These are phyloP conservation scores for Zygosaccharomyces pseudobailii DNA, from an alignment of 1,139 yeast species.

Conservation along the genomic window DNA sequence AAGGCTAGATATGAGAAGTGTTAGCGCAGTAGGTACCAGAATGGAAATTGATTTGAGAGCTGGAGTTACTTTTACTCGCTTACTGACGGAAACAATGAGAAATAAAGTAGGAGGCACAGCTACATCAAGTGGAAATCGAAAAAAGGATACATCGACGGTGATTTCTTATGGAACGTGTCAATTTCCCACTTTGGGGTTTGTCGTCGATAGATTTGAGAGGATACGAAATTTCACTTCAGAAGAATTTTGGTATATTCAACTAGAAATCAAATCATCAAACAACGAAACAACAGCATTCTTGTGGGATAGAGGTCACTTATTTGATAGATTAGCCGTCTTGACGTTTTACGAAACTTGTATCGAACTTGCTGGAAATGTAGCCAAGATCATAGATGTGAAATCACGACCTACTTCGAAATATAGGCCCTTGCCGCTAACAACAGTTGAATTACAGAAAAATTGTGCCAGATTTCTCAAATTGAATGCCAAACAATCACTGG, in stretches of 20 bases:
- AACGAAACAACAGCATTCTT: slow-evolving; percentile 34
- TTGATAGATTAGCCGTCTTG: slow-evolving; percentile 64
- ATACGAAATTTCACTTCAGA: slow-evolving; percentile 70
- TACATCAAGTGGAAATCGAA: slow-evolving; percentile 8
- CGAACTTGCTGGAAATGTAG: slow-evolving; percentile 40
- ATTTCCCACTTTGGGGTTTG: slow-evolving; percentile 94
- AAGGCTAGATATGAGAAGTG: slow-evolving; percentile 60
- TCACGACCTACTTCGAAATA: slow-evolving; percentile 68
- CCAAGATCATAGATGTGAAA: slow-evolving; percentile 47
- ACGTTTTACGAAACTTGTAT: slow-evolving; percentile 66
- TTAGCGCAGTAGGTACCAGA: slow-evolving; percentile 80
- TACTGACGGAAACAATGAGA: slow-evolving; percentile 38
- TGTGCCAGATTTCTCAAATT: slow-evolving; percentile 71
- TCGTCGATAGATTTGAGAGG: slow-evolving; percentile 83
- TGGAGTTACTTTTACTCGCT: slow-evolving; percentile 85
- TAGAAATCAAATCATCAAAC: slow-evolving; percentile 41
- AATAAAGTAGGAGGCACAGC: slow-evolving; percentile 20
- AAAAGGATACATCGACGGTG: slow-evolving; percentile 31
- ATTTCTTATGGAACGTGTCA: slow-evolving; percentile 93
- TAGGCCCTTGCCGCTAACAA: slow-evolving; percentile 87
- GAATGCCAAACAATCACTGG: slow-evolving; percentile 78
- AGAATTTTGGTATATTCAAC: slow-evolving; percentile 69
- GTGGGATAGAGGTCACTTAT: slow-evolving; percentile 70
- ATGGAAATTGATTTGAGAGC: slow-evolving; percentile 84
- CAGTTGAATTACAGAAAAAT: slow-evolving; percentile 89